phyloP scores from a whole-genome alignment of 2,329 filamentous ascomycete species.

The Colletotrichum sp. region DNA sequence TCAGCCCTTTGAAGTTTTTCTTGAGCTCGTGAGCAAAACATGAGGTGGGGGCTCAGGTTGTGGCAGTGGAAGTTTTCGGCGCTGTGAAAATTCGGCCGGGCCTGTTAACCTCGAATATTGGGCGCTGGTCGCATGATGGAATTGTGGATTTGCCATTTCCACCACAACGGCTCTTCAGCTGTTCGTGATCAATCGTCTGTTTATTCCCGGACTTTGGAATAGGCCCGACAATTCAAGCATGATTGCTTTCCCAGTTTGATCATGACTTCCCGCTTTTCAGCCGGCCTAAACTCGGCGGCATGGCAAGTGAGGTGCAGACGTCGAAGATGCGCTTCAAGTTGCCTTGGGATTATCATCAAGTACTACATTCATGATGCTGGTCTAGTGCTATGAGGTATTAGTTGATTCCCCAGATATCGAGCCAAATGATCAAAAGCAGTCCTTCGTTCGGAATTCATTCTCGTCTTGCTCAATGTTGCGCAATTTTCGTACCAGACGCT shows the following conservation, averaged over 20 bases:
- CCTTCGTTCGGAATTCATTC: not conserved
- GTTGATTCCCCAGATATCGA: not conserved
- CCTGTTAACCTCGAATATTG: not conserved
- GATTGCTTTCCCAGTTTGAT: not conserved
- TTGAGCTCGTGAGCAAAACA: not conserved
- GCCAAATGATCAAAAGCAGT: not conserved
- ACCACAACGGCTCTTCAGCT: not conserved
- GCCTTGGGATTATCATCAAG: not conserved
- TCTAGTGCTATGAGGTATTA: not conserved
- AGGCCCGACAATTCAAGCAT: not conserved
- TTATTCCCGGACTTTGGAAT: not conserved
- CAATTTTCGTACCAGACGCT: not conserved
- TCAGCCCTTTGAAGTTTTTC: not conserved
- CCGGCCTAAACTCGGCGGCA: not conserved
- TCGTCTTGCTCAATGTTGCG: not conserved
- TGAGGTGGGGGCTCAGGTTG: not conserved
- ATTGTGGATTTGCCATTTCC: not conserved
- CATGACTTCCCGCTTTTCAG: not conserved
- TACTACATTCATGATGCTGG: not conserved
- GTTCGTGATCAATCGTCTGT: not conserved
- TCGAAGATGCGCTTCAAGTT: not conserved
- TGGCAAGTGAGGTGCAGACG: not conserved
- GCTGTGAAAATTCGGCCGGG: not conserved
- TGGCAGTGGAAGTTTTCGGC: not conserved
- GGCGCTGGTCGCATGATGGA: not conserved